A percentile compares a stretch with the other conserved stretches of the same genome.
Evolutionary conservation across 2,329 filamentous ascomycete species (phyloP).

Genomic region (Fusarium sp.): DNA sequence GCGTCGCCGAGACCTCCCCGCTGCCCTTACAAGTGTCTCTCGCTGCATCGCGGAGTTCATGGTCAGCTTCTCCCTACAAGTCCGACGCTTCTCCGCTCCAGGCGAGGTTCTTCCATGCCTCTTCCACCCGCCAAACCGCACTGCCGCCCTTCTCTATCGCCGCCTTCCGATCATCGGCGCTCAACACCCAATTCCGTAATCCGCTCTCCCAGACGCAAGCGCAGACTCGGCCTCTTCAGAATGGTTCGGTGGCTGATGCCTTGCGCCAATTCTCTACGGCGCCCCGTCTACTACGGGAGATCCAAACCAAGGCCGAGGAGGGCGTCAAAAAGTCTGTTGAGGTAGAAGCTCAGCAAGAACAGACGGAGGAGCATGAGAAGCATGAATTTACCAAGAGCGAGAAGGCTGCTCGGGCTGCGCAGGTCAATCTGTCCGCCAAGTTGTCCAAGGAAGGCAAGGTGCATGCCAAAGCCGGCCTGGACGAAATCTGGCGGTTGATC

Average conservation of each 20-base stretch:
- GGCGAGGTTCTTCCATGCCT: slow-evolving; percentile 33
- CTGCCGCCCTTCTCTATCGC: slow-evolving; percentile 45
- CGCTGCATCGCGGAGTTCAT: slow-evolving; percentile 37
- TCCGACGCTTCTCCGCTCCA: slow-evolving; percentile 30
- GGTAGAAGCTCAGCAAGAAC: slow-evolving; percentile 47
- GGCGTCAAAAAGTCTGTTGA: slow-evolving; percentile 53
- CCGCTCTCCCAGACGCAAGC: slow-evolving; percentile 7
- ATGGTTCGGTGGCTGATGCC: slow-evolving; percentile 28
- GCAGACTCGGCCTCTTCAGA: slow-evolving; percentile 10
- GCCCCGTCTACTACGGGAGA: slow-evolving; percentile 37
- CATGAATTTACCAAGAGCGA: slow-evolving; percentile 75
- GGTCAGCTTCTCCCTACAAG: slow-evolving; percentile 31
- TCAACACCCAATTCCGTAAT: slow-evolving; percentile 7
- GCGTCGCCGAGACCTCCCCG: slow-evolving; percentile 52
- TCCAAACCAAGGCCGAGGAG: slow-evolving; percentile 45
- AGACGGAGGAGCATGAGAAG: slow-evolving; percentile 50
- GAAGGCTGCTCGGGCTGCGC: slow-evolving; percentile 85
- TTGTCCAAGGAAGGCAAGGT: slow-evolving; percentile 83
- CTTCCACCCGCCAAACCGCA: slow-evolving; percentile 26
- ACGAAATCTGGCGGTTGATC: slow-evolving; percentile 87
- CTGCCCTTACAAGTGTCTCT: slow-evolving; percentile 40
- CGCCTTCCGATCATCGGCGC: slow-evolving; percentile 35
- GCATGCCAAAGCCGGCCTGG: slow-evolving; percentile 69
- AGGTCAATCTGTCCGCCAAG: slow-evolving; percentile 89
- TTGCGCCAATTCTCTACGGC: slow-evolving; percentile 49